Evolutionary conservation across 192 early-diverging fungal species (phyloP), one percentile per base, ranked within the genome.

Genomic region (Backusella circina): DNA sequence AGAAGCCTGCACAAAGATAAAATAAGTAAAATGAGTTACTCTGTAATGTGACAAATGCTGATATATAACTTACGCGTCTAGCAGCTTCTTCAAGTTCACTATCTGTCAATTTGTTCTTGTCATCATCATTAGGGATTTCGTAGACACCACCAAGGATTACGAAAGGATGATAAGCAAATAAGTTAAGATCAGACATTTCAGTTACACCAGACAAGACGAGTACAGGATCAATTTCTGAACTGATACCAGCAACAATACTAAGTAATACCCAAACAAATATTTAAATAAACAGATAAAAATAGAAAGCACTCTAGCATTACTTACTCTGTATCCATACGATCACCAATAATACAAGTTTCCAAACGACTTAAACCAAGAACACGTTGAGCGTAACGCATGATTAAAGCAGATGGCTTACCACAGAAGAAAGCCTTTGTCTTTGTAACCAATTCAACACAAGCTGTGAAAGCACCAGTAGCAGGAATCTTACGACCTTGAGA

Each of bases 291-390:
- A 15, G 13, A 32, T 23, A 64, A 31, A 64, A 18, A 64, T 51
- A 39, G 39, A 66, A 65, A 41, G 26, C 28, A 44, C 39, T 32
- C 35, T 64, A 8, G 28, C 39, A 41, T 5, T 23, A 83, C 85
- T 80, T 84, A 78, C 73, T 90, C 89, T 65, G 89, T 90, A 77
- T 90, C 88, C 86, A 90, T 88, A 61, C 89, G 86, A 73, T 90
- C 89, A 68, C 89, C 89, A 77, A 90, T 85, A 35, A 90, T 89
- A 75, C 88, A 89, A 21, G 86, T 89, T 35, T 89, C 88, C 35
- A 84, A 77, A 73, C 89, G 86, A 70, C 57, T 74, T 23, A 84
- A 74, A 30, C 87, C 87, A 31, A 90, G 77, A 12, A 86, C 86
- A 50, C 61, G 73, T 67, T 88, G 87, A 15, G 89, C 89, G 70